Evolutionary conservation across 768 basidiomycete species (phyloP), one percentile per base, ranked within the genome.

Genomic region (Boletus barrowsii): DNA sequence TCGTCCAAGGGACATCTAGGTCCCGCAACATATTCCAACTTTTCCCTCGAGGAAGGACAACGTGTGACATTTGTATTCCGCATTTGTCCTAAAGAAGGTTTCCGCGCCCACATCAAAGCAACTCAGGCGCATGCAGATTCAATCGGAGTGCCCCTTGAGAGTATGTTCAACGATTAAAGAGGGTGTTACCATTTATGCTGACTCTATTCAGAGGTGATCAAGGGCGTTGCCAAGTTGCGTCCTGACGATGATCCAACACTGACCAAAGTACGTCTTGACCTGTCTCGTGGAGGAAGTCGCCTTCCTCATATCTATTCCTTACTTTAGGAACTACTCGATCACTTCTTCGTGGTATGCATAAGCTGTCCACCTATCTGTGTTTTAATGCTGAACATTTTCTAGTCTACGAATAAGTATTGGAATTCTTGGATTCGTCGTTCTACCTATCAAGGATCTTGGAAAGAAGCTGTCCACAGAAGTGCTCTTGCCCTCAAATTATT

Each of bases 401-500:
- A 78, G 82, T 79, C 83, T 5, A 97, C 95, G 4, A 85, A 85
- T 57, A 71, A 71, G 24, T 97, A 90, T 68, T 98, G 94, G 94
- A 84, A 84, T 57, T 74, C 82, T 20, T 98, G 95, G 95, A 87
- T 97, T 61, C 78, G 83, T n/a, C 81, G 83, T 59, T 92, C 89
- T 33, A 93, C 88, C 0, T 99, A 99, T 70, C 80, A 80, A 14
- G 97, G 96, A 0, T 83, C 92, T 15, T 99, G 97, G 97, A 88
- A 95, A 62, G 97, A 99, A 69, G 86, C 89, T 3, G 94, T 98
- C 6, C 84, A 93, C 64, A 83, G 95, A 22, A 93, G 91, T 53
- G 96, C 93, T 1, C 77, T 98, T n/a, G 91, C 93, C 1, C 76
- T 98, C 58, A 98, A 98, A 72, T 79, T 97, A 53, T 77, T 98